Conservation (phyloP, 495 filamentous ascomycete species). For the Penicillium simplicissimum region DNA sequence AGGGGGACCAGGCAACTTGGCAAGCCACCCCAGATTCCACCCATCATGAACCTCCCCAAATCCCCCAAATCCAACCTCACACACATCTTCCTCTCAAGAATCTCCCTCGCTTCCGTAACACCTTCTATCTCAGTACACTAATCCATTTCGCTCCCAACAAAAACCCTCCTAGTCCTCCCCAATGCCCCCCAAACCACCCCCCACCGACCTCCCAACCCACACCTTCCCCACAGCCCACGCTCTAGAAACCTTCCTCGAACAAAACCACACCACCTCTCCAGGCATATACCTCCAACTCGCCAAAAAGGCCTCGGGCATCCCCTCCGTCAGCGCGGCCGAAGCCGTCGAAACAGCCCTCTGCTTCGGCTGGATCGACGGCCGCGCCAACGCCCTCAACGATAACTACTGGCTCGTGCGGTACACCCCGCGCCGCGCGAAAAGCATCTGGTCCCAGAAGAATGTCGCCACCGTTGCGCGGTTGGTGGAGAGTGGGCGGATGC, state of each 20-base stretch:
- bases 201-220: conserved; percentile 35
- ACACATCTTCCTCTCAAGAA: not conserved
- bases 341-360: conserved; percentile 58
- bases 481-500: conserved; percentile 46
- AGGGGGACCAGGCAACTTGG: no score
- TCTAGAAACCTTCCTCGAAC: conserved; percentile 49
- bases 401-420: conserved; percentile 51
- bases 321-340: conserved; percentile 51
- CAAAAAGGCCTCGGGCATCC: conserved; percentile 47
- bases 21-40: not conserved
- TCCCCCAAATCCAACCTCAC: not conserved
- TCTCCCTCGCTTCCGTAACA: not conserved
- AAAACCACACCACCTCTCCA: conserved; percentile 28
- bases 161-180: not conserved
- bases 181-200: conserved; percentile 22
- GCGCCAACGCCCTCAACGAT: conserved; percentile 42
- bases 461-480: conserved; percentile 47
- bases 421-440: conserved; percentile 54
- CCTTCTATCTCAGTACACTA: not conserved
- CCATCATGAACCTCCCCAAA: not conserved
- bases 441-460: conserved; percentile 55
- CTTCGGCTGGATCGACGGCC: conserved; percentile 63
- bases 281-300: conserved; percentile 57
- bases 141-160: not conserved
- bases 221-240: conserved; percentile 37